Percentiles rank a stretch among this genome's conserved stretches.
Evolutionary conservation across 768 basidiomycete species (phyloP).

Genomic region (Leccinum boreale): DNA sequence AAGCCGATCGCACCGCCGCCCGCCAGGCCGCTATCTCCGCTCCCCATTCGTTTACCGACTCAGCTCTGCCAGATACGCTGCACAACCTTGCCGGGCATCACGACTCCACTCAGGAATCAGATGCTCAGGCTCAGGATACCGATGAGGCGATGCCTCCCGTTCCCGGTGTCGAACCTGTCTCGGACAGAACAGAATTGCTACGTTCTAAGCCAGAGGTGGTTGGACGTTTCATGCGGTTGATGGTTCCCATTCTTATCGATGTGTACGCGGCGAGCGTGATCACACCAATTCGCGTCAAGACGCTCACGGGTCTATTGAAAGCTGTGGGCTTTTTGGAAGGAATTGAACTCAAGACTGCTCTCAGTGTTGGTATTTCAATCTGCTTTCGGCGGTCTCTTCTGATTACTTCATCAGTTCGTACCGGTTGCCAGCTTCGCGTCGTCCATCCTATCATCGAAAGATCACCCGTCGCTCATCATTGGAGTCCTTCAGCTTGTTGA

Average conservation of each 20-base stretch:
- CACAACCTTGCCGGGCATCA: conserved; percentile 13
- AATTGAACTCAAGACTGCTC: conserved; percentile 69
- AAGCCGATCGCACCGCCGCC: conserved; percentile 73
- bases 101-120: conserved; percentile 31
- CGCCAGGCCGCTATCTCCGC: conserved; percentile 46
- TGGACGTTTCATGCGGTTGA: conserved; percentile 79
- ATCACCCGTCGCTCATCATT: conserved; percentile 83
- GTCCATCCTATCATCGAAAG: conserved; percentile 88
- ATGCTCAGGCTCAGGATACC: conserved; percentile 42
- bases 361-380: conserved; percentile 55
- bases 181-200: conserved; percentile 71
- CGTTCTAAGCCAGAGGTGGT: conserved; percentile 74
- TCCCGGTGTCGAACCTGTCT: conserved; percentile 31
- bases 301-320: conserved; percentile 83
- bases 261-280: conserved; percentile 99
- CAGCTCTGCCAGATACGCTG: conserved; percentile 20
- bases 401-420: conserved; percentile 58
- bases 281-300: conserved; percentile 82
- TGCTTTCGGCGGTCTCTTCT: background rate
- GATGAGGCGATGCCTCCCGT: conserved; percentile 34
- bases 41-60: conserved; percentile 28
- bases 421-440: conserved; percentile 95
- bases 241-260: conserved; percentile 92
- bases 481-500: conserved; percentile 93
- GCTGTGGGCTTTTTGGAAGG: conserved; percentile 86